Evolutionary conservation across 2,329 filamentous ascomycete species (phyloP).

Genomic region (Dothideomycetes sp.): DNA sequence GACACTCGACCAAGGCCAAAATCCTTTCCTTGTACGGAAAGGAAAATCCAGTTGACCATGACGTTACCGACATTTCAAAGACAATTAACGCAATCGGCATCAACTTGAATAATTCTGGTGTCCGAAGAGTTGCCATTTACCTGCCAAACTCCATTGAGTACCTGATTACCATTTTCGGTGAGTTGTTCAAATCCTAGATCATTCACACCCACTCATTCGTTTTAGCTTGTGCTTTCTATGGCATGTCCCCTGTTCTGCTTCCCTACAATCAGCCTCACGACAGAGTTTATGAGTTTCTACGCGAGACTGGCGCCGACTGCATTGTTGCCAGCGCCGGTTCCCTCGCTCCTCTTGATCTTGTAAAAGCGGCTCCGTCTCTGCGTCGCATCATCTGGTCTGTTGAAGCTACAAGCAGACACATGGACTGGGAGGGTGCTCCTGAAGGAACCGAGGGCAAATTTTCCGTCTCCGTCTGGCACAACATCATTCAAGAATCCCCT

Average conservation of each 20-base stretch:
- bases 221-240: slow-evolving; percentile 76
- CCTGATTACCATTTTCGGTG: slow-evolving; percentile 66
- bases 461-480: slow-evolving; percentile 86
- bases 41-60: slow-evolving; percentile 64
- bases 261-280: slow-evolving; percentile 70
- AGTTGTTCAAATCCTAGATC: slow-evolving; percentile 15
- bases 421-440: slow-evolving; percentile 91
- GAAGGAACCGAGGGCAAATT: slow-evolving; percentile 64
- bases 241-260: slow-evolving; percentile 72
- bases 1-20: slow-evolving; percentile 54
- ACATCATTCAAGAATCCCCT: slow-evolving; percentile 58
- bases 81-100: slow-evolving; percentile 83
- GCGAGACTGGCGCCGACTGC: slow-evolving; percentile 65
- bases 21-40: slow-evolving; percentile 73
- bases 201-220: too few species aligned
- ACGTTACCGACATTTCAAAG: slow-evolving; percentile 60
- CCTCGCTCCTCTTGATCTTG: slow-evolving; percentile 69
- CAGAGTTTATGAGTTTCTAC: slow-evolving; percentile 61
- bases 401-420: slow-evolving; percentile 78
- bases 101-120: slow-evolving; percentile 58
- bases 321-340: slow-evolving; percentile 77
- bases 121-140: slow-evolving; percentile 73
- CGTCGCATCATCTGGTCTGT: slow-evolving; percentile 85
- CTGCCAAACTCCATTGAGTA: slow-evolving; percentile 90
- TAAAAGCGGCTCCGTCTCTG: slow-evolving; percentile 59